Evolutionary conservation across 2,329 filamentous ascomycete species (phyloP).

Genomic region (Botrytis galanthina): DNA sequence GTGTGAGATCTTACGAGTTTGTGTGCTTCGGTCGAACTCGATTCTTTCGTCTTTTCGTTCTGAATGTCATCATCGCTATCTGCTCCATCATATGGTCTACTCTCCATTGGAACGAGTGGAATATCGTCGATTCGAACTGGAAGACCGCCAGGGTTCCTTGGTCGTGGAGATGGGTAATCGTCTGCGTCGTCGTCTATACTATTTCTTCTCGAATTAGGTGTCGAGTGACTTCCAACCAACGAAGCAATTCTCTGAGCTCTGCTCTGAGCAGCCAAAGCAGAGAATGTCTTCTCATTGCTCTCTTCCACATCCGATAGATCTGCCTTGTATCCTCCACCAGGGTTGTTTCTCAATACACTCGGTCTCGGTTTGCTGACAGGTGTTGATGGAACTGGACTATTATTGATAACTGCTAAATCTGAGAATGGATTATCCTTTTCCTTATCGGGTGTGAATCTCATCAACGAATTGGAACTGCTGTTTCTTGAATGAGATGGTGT

Average conservation of each 20-base stretch:
- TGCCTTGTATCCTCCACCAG: background rate
- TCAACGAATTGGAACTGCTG: slow-evolving; percentile 26
- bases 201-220: slow-evolving; percentile 35
- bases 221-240: slow-evolving; percentile 36
- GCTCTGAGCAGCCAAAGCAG: slow-evolving; percentile 37
- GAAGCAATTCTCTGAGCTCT: slow-evolving; percentile 36
- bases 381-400: slow-evolving; percentile 9
- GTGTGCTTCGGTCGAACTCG: slow-evolving; percentile 44
- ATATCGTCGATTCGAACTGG: slow-evolving; percentile 38
- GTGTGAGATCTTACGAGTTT: slow-evolving; percentile 45
- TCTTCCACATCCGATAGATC: slow-evolving; percentile 27
- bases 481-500: slow-evolving; percentile 35
- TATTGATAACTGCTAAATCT: slow-evolving; percentile 23
- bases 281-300: slow-evolving; percentile 35
- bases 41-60: slow-evolving; percentile 25
- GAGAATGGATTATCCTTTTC: slow-evolving; percentile 36
- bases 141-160: slow-evolving; percentile 20
- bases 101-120: slow-evolving; percentile 36
- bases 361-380: slow-evolving; percentile 30
- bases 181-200: slow-evolving; percentile 35
- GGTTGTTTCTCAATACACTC: slow-evolving; percentile 33
- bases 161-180: slow-evolving; percentile 21
- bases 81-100: slow-evolving; percentile 27
- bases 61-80: slow-evolving; percentile 33
- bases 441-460: slow-evolving; percentile 29